Conservation (phyloP, 148 eudicot species). For the Fallopia convolvulus region DNA sequence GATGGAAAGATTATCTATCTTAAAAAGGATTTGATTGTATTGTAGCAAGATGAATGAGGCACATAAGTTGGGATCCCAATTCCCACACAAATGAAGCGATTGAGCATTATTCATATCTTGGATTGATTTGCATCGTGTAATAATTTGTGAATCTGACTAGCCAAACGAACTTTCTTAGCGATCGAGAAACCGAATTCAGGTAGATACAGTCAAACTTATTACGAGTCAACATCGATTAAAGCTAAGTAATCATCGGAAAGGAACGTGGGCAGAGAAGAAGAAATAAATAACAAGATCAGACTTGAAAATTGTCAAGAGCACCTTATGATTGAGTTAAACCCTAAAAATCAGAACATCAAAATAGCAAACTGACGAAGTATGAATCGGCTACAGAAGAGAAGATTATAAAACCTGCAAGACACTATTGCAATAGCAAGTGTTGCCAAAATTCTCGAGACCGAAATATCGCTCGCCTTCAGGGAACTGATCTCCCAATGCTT, state of each 20-base stretch:
- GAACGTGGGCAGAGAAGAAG: neutral
- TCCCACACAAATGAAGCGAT: neutral
- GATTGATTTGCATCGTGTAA: neutral
- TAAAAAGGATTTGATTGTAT: neutral
- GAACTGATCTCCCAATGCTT: conserved; percentile 85
- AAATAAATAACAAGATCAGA: neutral
- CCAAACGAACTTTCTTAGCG: neutral
- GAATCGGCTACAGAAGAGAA: neutral
- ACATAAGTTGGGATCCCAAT: neutral
- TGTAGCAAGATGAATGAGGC: neutral
- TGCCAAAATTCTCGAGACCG: conserved; percentile 83
- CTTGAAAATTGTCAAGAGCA: neutral
- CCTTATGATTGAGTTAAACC: neutral
- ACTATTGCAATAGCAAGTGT: conserved; percentile 88
- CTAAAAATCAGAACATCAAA: neutral
- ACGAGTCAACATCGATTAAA: neutral
- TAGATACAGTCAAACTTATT: neutral
- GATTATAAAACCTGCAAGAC: conserved; percentile 51
- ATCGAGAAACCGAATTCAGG: neutral
- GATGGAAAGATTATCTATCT: neutral
- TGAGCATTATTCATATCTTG: neutral
- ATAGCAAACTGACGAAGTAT: neutral
- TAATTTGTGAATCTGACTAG: neutral
- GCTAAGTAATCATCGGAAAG: neutral
- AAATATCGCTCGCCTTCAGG: conserved; percentile 89